Conservation (phyloP, 1,284 basidiomycete genomes). For the Bjerkandera adusta region DNA sequence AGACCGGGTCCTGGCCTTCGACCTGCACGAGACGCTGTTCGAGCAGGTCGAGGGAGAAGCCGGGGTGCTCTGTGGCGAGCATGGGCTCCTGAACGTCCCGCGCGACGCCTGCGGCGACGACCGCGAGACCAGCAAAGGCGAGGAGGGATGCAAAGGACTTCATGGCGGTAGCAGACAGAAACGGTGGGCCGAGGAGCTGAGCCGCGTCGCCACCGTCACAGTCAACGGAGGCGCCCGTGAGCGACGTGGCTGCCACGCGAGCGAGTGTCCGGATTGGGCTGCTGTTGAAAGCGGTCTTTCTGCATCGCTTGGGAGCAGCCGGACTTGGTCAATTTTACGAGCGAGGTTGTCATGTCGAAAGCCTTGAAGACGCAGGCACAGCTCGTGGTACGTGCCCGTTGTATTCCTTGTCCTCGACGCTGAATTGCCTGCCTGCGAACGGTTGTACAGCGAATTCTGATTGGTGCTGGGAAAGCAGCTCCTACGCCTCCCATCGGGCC, state of each 20-base stretch:
- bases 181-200: constrained; percentile 4
- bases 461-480: constrained; percentile 93
- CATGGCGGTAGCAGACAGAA: constrained; percentile 36
- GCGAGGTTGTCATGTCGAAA: constrained; percentile 52
- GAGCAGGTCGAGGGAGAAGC: constrained; percentile 63
- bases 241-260: constrained; percentile 7
- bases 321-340: constrained; percentile 7
- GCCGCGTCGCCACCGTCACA: constrained; percentile 7
- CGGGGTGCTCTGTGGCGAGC: constrained; percentile 30
- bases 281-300: constrained; percentile 1
- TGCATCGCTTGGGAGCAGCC: constrained; percentile 1
- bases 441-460: constrained; percentile 70
- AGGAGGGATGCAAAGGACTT: constrained; percentile 44
- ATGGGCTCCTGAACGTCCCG: constrained; percentile 15
- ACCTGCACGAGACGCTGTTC: constrained; percentile 76
- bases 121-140: constrained; percentile 27
- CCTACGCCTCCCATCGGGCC: constrained; percentile 97
- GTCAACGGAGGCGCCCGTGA: no score
- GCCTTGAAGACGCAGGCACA: constrained; percentile 54
- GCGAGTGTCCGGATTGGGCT: constrained; percentile 3
- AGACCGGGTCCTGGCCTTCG: constrained; percentile 62
- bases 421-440: neutral
- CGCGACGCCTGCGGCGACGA: no score
- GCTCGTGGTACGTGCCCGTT: constrained; percentile 53
- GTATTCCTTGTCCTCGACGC: constrained; percentile 1